Conservation (phyloP, 1,284 basidiomycete genomes). For the Papiliotrema nemorosa region DNA sequence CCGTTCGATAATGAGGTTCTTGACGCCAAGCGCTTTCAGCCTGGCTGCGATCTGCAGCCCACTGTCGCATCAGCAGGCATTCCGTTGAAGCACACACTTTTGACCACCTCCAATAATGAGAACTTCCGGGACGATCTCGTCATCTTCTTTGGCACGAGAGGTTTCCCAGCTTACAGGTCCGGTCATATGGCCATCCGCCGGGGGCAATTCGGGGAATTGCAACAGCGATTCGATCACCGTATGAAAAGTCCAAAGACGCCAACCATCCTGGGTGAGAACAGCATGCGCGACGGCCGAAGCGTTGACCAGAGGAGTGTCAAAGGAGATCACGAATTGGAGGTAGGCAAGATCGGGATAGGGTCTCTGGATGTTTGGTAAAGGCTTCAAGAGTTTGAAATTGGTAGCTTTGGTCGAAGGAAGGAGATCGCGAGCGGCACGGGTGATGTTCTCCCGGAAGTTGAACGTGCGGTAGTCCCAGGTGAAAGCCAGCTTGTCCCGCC, state of each 20-base stretch:
- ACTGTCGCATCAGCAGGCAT: background rate
- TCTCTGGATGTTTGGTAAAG: constrained; percentile 45
- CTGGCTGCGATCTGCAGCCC: constrained; percentile 49
- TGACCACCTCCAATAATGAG: constrained; percentile 52
- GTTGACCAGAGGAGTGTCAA: constrained; percentile 55
- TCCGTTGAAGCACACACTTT: constrained; percentile 8
- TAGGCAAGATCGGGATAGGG: constrained; percentile 59
- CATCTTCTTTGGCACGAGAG: constrained; percentile 35
- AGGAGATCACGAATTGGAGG: constrained; percentile 57
- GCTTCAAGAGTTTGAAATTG: constrained; percentile 49
- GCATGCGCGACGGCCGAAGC: constrained; percentile 57
- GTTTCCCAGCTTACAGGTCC: constrained; percentile 14
- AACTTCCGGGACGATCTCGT: constrained; percentile 45
- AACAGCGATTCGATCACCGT: constrained; percentile 58
- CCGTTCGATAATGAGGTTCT: constrained; percentile 46
- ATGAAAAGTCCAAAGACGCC: constrained; percentile 47
- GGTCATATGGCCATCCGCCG: constrained; percentile 27
- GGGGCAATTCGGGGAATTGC: constrained; percentile 51
- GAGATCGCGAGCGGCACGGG: constrained; percentile 23
- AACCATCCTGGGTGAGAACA: constrained; percentile 51
- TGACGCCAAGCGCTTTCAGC: constrained; percentile 48
- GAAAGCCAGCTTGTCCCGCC: constrained; percentile 23
- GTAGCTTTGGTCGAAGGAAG: constrained; percentile 21
- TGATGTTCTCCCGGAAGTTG: constrained; percentile 51
- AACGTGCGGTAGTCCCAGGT: constrained; percentile 67